phyloP scores from a whole-genome alignment of 805 yeast species.

The Candida taoyuanica region DNA sequence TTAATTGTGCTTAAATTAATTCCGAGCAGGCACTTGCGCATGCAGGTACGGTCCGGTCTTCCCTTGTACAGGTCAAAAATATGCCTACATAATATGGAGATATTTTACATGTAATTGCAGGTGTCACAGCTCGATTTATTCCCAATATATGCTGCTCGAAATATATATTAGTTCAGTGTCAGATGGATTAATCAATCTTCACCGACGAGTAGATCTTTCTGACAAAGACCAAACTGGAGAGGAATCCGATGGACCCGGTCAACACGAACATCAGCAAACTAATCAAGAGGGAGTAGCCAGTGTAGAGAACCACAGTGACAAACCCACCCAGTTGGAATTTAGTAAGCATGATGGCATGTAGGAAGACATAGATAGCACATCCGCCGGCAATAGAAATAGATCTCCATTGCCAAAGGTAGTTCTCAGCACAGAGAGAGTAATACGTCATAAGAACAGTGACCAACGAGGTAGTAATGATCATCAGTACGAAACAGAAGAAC shows the following conservation, averaged over 20 bases:
- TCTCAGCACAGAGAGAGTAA: conserved; percentile 81
- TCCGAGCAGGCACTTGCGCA: too few relatives aligned
- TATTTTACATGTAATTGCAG: too few relatives aligned
- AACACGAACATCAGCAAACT: conserved; percentile 69
- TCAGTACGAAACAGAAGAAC: conserved; percentile 79
- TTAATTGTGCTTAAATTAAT: too few relatives aligned
- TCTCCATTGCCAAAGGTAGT: conserved; percentile 98
- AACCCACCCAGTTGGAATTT: conserved; percentile 68
- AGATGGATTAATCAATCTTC: conserved; percentile 79
- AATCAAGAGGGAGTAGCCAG: conserved; percentile 76
- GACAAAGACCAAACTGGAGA: conserved; percentile 68
- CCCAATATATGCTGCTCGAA: too few relatives aligned
- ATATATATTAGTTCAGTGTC: too few relatives aligned
- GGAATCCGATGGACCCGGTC: conserved; percentile 85
- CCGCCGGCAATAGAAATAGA: conserved; percentile 85
- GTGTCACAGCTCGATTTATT: too few relatives aligned
- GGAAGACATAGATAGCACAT: conserved; percentile 75
- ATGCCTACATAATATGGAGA: too few relatives aligned
- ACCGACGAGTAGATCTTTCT: conserved; percentile 78
- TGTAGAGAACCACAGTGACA: conserved; percentile 69
- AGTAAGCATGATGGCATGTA: conserved; percentile 75
- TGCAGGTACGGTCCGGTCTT: too few relatives aligned
- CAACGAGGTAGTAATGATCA: conserved; percentile 75
- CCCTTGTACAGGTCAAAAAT: too few relatives aligned
- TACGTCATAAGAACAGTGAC: conserved; percentile 79